These are phyloP conservation scores for Acrasis kona DNA, from an alignment of 78 protist species.

Conservation along the genomic window DNA sequence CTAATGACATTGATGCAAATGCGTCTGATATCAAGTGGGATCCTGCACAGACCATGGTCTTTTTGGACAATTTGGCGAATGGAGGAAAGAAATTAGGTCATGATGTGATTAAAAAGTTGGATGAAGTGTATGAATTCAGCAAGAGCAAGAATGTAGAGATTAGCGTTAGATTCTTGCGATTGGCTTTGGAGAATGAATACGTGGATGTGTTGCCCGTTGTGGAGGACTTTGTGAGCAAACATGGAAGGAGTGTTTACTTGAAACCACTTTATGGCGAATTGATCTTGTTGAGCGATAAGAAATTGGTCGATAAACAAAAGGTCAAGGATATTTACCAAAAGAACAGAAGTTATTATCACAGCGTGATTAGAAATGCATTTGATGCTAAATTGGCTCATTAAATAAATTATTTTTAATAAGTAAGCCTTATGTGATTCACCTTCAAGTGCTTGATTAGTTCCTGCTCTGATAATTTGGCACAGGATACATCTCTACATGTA, in stretches of 20 bases:
- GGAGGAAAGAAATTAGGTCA: background rate
- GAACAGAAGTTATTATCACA: background rate
- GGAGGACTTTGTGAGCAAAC: background rate
- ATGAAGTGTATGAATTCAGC: background rate
- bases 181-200: background rate
- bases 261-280: background rate
- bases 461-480: too few species aligned
- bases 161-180: background rate
- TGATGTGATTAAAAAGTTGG: background rate
- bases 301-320: background rate
- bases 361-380: constrained; percentile 20
- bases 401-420: constrained; percentile 15
- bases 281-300: background rate
- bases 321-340: background rate
- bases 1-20: background rate
- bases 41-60: background rate
- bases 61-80: background rate
- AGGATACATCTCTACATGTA: too few species aligned
- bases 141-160: background rate
- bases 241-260: background rate
- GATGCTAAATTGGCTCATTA: background rate
- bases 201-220: background rate
- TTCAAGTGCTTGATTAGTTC: too few species aligned
- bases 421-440: too few species aligned
- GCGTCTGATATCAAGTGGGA: background rate